Conservation (phyloP, 352 stramenopile genomes). For the Hyaloperonospora arabidopsidis region DNA sequence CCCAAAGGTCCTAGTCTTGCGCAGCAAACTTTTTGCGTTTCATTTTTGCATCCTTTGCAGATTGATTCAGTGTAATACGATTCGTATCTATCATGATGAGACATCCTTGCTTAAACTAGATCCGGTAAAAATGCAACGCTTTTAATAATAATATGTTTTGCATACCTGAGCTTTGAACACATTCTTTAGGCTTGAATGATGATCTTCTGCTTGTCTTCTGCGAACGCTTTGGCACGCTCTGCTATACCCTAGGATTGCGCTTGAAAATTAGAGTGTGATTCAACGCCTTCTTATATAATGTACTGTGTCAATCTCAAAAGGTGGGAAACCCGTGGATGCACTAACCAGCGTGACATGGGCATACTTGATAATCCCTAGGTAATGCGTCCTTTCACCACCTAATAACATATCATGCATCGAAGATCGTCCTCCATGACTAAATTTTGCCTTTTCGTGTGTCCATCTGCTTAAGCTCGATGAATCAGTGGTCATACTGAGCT, state of each 20-base stretch:
- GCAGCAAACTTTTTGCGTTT: background rate
- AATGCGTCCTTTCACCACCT: background rate
- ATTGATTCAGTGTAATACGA: background rate
- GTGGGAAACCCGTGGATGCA: slow-evolving; percentile 8
- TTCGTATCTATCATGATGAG: background rate
- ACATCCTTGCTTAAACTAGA: background rate
- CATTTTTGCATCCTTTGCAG: too few relatives aligned
- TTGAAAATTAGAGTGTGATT: background rate
- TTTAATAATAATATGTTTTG: background rate
- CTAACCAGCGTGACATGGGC: slow-evolving; percentile 12
- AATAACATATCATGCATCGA: background rate
- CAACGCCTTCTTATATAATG: background rate
- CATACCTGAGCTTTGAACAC: background rate
- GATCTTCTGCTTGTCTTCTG: background rate
- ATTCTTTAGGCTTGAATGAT: background rate
- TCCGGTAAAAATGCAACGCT: background rate
- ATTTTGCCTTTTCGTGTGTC: slow-evolving; percentile 4
- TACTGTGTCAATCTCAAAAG: slow-evolving; percentile 3
- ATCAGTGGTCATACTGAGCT: slow-evolving; percentile 10
- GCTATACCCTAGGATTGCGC: background rate
- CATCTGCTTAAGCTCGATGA: slow-evolving; percentile 8
- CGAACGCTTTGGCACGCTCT: background rate
- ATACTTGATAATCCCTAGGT: slow-evolving; percentile 6
- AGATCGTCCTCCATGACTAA: slow-evolving; percentile 7
- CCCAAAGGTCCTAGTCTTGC: background rate